Conservation (phyloP, 2,329 filamentous ascomycete species). For the Lachnellula subtilissima region DNA sequence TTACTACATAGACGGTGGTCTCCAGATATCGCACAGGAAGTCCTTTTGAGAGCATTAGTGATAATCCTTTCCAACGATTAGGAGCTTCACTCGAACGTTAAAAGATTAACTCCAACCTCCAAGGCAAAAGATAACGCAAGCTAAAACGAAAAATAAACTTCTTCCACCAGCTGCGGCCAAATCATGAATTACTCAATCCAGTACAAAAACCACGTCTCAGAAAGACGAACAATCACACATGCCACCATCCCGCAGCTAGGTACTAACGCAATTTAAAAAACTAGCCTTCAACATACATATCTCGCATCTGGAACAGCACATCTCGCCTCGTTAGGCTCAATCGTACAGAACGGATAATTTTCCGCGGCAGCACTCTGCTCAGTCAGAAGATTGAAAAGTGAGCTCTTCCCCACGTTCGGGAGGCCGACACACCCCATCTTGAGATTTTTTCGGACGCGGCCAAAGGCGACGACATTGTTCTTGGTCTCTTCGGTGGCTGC, state of each 20-base stretch:
- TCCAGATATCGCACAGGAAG: slow-evolving; percentile 42
- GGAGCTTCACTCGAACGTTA: background rate
- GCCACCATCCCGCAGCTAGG: too few species aligned
- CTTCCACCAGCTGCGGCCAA: too few species aligned
- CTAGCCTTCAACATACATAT: slow-evolving; percentile 33
- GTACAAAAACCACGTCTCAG: too few species aligned
- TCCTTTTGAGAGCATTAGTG: slow-evolving; percentile 29
- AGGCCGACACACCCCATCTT: slow-evolving; percentile 45
- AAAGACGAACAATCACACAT: too few species aligned
- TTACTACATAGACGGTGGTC: slow-evolving; percentile 40
- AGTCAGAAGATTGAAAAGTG: slow-evolving; percentile 42
- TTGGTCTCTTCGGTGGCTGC: slow-evolving; percentile 31
- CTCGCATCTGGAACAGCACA: slow-evolving; percentile 41
- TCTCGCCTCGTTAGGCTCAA: slow-evolving; percentile 43
- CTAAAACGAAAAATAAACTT: too few species aligned
- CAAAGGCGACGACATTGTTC: slow-evolving; percentile 43
- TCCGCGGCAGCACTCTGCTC: slow-evolving; percentile 42
- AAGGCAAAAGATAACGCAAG: slow-evolving; percentile 5
- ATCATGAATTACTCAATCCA: too few species aligned
- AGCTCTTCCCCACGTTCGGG: slow-evolving; percentile 43
- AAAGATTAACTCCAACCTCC: background rate
- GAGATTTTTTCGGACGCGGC: slow-evolving; percentile 40
- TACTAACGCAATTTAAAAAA: too few species aligned
- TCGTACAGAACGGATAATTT: slow-evolving; percentile 44
- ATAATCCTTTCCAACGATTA: too few species aligned